Percentiles rank a stretch among this genome's conserved stretches.
Evolutionary conservation across 1,284 basidiomycete species (phyloP).

Genomic region (Kalmanozyma brasiliensis): DNA sequence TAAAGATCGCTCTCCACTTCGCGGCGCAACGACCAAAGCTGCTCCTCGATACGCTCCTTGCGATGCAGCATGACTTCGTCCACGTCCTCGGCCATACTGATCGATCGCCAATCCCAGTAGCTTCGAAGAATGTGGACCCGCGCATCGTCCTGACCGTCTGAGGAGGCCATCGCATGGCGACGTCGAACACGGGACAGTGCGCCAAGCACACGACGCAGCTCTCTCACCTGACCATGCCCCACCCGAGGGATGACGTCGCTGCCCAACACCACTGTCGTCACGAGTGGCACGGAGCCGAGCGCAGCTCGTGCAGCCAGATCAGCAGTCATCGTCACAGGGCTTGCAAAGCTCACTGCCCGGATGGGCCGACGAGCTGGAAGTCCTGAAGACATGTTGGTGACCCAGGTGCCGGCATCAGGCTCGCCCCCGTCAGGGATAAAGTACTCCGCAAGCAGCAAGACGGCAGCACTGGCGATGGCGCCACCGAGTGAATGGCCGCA

Average conservation of each 20-base stretch:
- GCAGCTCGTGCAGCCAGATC: constrained; percentile 54
- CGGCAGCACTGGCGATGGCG: constrained; percentile 63
- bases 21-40: constrained; percentile 63
- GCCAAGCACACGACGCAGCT: constrained; percentile 65
- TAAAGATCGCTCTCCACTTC: constrained; percentile 66
- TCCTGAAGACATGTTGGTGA: constrained; percentile 53
- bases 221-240: constrained; percentile 64
- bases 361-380: constrained; percentile 59
- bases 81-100: constrained; percentile 34
- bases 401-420: constrained; percentile 52
- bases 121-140: constrained; percentile 59
- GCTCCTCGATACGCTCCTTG: constrained; percentile 56
- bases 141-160: constrained; percentile 48
- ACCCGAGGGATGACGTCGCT: constrained; percentile 64
- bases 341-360: constrained; percentile 65
- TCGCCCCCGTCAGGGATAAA: constrained; percentile 43
- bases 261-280: constrained; percentile 59
- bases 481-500: constrained; percentile 65
- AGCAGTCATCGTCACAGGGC: constrained; percentile 62
- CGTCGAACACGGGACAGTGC: constrained; percentile 63
- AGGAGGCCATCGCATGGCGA: constrained; percentile 39
- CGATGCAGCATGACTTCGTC: constrained; percentile 60
- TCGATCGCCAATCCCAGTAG: constrained; percentile 63
- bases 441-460: constrained; percentile 62
- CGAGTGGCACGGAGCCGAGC: constrained; percentile 59